Conservation (phyloP, 129 eudicot species). For the Pulicaria dysenterica region DNA sequence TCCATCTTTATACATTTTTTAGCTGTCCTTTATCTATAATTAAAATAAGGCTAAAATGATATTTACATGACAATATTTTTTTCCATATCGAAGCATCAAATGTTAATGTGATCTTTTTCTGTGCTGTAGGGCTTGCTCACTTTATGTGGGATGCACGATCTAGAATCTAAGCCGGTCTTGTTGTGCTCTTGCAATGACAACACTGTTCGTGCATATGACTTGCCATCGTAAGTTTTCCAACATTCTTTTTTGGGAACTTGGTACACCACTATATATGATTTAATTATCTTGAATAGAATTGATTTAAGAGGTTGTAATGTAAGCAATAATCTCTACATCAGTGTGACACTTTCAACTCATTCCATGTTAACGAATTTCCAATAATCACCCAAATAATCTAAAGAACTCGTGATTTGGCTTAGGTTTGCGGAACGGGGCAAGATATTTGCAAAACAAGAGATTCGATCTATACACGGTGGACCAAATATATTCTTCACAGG, state of each 20-base stretch:
- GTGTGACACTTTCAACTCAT: no score
- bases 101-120: background rate
- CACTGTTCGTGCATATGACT: conserved; percentile 69
- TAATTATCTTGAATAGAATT: no score
- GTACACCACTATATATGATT: no score
- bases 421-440: conserved; percentile 92
- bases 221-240: conserved; percentile 79
- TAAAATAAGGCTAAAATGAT: no score
- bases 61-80: no score
- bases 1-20: no score
- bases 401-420: conserved; percentile 6
- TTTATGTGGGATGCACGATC: conserved; percentile 87
- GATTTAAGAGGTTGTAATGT: no score
- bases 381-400: background rate
- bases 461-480: conserved; percentile 71
- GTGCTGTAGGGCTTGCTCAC: conserved; percentile 66
- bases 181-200: conserved; percentile 87
- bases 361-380: no score
- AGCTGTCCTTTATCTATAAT: no score
- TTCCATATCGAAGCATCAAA: no score
- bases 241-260: background rate
- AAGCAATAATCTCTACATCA: background rate
- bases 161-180: conserved; percentile 85
- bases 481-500: conserved; percentile 94
- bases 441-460: conserved; percentile 70